A percentile compares a stretch with the other conserved stretches of the same genome.
These are phyloP conservation scores for Leishmania guyanensis DNA, from an alignment of 208 protist genomes.

Conservation along the genomic window DNA sequence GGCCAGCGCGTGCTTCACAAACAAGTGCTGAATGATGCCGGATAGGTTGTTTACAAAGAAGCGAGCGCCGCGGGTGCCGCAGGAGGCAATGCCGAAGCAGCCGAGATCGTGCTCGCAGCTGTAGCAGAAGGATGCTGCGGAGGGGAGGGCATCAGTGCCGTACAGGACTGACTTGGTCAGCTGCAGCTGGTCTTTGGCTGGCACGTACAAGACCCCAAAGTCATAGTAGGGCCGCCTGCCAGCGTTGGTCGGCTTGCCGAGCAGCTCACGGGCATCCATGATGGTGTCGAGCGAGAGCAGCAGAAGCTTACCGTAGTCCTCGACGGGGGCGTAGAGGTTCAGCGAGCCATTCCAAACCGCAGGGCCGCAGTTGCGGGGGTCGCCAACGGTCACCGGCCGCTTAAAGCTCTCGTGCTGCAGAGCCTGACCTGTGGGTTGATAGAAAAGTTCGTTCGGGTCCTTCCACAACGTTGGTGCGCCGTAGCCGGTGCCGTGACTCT, in stretches of 20 bases:
- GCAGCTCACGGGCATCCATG: conserved; percentile 51
- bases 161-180: conserved; percentile 33
- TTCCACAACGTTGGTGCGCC: conserved; percentile 73
- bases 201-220: conserved; percentile 67
- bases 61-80: conserved; percentile 61
- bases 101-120: conserved; percentile 67
- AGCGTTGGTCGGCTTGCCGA: conserved; percentile 22
- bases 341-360: conserved; percentile 72
- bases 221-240: conserved; percentile 46
- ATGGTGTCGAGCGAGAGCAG: conserved; percentile 79
- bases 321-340: conserved; percentile 75
- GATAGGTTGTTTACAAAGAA: conserved; percentile 65
- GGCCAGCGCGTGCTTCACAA: conserved; percentile 71
- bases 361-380: conserved; percentile 55
- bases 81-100: conserved; percentile 74
- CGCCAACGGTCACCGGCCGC: conserved; percentile 38
- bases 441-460: conserved; percentile 83
- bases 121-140: conserved; percentile 71
- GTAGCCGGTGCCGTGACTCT: conserved; percentile 72
- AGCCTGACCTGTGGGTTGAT: conserved; percentile 73
- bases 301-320: conserved; percentile 84
- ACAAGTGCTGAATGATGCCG: conserved; percentile 74
- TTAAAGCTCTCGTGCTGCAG: conserved; percentile 63
- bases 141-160: conserved; percentile 48
- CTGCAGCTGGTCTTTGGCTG: conserved; percentile 32